These are phyloP conservation scores for Populus tremula DNA, from an alignment of 345 rosid species.

Conservation along the genomic window DNA sequence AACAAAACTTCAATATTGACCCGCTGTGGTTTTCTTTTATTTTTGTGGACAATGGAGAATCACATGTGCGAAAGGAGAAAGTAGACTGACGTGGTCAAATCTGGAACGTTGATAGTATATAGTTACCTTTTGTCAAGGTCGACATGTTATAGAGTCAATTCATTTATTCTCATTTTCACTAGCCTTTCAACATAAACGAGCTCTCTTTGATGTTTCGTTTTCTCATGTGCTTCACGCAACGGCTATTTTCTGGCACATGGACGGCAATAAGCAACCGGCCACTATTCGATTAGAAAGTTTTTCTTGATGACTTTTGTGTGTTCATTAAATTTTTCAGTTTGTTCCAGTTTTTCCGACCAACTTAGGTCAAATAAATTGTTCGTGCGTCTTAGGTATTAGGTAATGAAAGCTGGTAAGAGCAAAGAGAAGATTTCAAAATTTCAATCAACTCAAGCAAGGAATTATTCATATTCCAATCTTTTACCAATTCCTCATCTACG, in stretches of 20 bases:
- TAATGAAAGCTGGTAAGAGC: neutral
- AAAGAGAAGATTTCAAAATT: neutral
- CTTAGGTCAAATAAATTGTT: neutral
- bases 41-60: neutral
- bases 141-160: neutral
- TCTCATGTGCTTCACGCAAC: neutral
- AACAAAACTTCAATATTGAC: neutral
- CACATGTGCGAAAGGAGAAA: neutral
- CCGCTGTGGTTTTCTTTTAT: neutral
- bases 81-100: conserved; percentile 23
- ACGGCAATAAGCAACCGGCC: neutral
- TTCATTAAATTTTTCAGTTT: neutral
- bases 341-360: neutral
- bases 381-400: neutral
- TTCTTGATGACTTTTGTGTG: neutral
- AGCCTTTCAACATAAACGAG: neutral
- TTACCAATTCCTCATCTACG: neutral
- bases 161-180: neutral
- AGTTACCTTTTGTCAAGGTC: neutral
- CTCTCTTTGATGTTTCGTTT: neutral
- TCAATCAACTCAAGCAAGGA: neutral
- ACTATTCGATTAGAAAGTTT: neutral
- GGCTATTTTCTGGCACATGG: neutral
- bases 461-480: neutral
- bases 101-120: neutral